phyloP scores from a whole-genome alignment of 176 grass and related monocot genomes.

The Triticum monococcum region DNA sequence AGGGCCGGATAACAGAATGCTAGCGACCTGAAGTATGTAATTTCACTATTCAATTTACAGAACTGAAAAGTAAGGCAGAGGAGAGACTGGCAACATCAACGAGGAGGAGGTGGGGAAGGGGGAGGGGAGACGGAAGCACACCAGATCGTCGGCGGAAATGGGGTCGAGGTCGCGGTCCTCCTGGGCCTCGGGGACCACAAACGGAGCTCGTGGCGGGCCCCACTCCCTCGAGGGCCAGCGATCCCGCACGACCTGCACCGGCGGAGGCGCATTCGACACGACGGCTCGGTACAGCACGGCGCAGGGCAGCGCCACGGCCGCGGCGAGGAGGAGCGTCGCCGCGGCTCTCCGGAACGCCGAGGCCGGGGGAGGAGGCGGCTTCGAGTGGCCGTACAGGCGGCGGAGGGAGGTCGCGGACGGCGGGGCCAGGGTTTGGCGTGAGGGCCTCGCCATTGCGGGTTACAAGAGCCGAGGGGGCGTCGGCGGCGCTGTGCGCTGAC shows the following conservation, averaged over 20 bases:
- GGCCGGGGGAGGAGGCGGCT: background rate
- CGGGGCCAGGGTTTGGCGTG: background rate
- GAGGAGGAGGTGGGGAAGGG: background rate
- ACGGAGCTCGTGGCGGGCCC: background rate
- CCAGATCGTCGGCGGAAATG: conserved; percentile 18
- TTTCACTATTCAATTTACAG: background rate
- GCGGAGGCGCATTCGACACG: background rate
- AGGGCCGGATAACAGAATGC: background rate
- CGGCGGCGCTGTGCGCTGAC: background rate
- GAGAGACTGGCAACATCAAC: background rate
- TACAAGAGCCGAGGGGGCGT: background rate
- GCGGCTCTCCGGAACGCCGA: conserved; percentile 6
- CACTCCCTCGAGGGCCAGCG: background rate
- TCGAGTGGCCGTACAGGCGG: background rate
- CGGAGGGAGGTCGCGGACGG: background rate
- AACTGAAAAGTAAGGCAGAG: background rate
- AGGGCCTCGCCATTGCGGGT: conserved; percentile 22
- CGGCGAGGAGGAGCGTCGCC: conserved; percentile 30
- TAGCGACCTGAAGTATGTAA: background rate
- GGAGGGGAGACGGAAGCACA: background rate
- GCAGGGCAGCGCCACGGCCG: conserved; percentile 41
- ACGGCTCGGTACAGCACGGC: conserved; percentile 47
- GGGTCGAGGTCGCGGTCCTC: conserved; percentile 16
- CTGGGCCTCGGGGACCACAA: background rate
- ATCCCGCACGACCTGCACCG: background rate